These are phyloP conservation scores for Hymenotorrendiella dingleyae DNA, from an alignment of 2,329 filamentous ascomycete genomes.

Conservation along the genomic window DNA sequence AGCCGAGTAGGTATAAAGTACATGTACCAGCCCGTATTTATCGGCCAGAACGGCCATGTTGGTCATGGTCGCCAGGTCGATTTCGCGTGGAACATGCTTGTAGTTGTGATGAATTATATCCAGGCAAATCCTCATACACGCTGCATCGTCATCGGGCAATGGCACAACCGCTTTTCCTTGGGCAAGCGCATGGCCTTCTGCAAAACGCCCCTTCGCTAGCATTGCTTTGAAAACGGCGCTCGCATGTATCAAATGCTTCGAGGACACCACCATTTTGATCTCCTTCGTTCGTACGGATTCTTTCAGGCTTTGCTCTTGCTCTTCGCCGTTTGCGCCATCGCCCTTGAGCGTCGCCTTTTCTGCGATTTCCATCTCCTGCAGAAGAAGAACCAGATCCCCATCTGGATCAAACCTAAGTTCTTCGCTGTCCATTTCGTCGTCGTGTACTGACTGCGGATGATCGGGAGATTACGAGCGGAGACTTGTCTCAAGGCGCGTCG, in stretches of 20 bases:
- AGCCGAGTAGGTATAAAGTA: conserved; percentile 4
- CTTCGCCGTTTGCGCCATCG: neutral
- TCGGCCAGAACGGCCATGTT: conserved; percentile 26
- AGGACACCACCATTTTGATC: conserved; percentile 13
- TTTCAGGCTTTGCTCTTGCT: neutral
- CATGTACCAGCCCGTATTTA: conserved; percentile 23
- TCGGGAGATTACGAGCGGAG: too few species aligned
- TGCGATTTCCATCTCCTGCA: neutral
- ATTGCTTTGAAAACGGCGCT: conserved; percentile 26
- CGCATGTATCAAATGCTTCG: conserved; percentile 17
- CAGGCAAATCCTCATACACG: conserved; percentile 29
- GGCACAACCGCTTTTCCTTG: conserved; percentile 28
- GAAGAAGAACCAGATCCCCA: conserved; percentile 2
- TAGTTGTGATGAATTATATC: conserved; percentile 29
- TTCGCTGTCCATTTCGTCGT: conserved; percentile 5
- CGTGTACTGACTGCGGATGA: too few species aligned
- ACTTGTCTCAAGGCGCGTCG: too few species aligned
- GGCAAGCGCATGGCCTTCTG: conserved; percentile 21
- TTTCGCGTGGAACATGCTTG: conserved; percentile 14
- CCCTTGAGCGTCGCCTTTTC: neutral
- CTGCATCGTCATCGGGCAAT: conserved; percentile 28
- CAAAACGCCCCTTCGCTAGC: conserved; percentile 14
- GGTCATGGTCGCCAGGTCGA: conserved; percentile 25
- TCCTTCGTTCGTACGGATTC: neutral
- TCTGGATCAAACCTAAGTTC: neutral